A percentile compares a stretch with the other conserved stretches of the same genome.
phyloP scores from a whole-genome alignment of 2,329 filamentous ascomycete genomes.

The Cladobotryum protrusum region DNA sequence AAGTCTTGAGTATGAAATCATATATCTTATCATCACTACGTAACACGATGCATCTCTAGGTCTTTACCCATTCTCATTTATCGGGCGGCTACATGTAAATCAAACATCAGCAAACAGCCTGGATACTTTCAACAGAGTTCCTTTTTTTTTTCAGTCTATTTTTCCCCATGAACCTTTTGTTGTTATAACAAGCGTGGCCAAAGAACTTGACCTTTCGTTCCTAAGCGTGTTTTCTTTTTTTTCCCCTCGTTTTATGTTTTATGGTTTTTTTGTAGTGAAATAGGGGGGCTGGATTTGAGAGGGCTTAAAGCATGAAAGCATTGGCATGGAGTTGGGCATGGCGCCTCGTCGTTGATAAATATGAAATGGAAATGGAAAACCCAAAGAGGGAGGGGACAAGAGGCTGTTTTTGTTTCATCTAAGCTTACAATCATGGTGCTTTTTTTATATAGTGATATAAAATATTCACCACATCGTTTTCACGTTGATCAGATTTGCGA shows the following conservation, averaged over 20 bases:
- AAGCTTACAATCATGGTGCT: neutral
- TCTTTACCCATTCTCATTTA: neutral
- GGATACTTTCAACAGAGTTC: neutral
- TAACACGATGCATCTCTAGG: neutral
- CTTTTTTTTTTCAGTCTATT: neutral
- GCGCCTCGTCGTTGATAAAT: neutral
- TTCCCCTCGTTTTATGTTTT: neutral
- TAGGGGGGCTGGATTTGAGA: neutral
- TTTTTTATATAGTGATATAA: neutral
- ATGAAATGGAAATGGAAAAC: neutral
- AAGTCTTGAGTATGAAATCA: slow-evolving; percentile 22
- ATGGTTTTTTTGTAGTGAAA: neutral
- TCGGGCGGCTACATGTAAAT: too few species aligned
- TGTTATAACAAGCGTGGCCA: neutral
- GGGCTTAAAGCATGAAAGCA: slow-evolving; percentile 4
- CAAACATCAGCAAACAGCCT: neutral
- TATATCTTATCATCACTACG: neutral
- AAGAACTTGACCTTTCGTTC: neutral
- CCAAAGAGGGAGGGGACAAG: neutral
- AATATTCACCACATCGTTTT: too few species aligned
- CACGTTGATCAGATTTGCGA: too few species aligned
- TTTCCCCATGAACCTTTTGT: neutral
- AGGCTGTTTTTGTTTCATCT: neutral
- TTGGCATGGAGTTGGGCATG: slow-evolving; percentile 9
- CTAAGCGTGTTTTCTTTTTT: slow-evolving; percentile 1